Percentiles rank a stretch among this genome's conserved stretches.
Conservation (phyloP, 2,329 filamentous ascomycete genomes). For the Penicillium palitans region DNA sequence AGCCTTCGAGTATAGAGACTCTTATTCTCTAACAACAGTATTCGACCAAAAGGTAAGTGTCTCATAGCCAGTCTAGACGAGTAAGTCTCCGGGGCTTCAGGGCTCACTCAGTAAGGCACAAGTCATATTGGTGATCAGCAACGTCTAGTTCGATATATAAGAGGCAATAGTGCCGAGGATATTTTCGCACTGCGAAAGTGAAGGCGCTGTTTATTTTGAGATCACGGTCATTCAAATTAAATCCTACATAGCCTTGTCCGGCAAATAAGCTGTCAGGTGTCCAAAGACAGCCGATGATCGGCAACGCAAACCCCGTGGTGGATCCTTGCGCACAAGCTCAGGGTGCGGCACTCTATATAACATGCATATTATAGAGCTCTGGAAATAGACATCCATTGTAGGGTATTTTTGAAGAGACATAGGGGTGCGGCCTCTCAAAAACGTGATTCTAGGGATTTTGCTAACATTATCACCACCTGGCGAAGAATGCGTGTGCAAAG, state of each 20-base stretch:
- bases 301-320: background rate
- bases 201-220: background rate
- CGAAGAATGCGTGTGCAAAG: background rate
- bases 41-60: background rate
- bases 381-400: background rate
- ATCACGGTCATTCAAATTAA: background rate
- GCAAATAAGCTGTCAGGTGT: background rate
- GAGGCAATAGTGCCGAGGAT: background rate
- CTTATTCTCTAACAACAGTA: background rate
- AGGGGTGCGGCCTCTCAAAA: background rate
- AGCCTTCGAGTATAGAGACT: background rate
- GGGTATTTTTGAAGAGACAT: background rate
- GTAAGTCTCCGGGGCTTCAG: background rate
- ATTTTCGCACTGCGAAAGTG: background rate
- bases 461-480: background rate
- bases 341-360: background rate
- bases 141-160: background rate
- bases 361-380: background rate
- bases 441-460: background rate
- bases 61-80: background rate
- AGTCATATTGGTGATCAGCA: background rate
- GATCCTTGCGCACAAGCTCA: background rate
- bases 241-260: background rate
- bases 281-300: conserved; percentile 7
- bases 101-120: background rate